These are phyloP conservation scores for Penicillium sp. DNA, from an alignment of 2,329 filamentous ascomycete genomes.

Conservation along the genomic window DNA sequence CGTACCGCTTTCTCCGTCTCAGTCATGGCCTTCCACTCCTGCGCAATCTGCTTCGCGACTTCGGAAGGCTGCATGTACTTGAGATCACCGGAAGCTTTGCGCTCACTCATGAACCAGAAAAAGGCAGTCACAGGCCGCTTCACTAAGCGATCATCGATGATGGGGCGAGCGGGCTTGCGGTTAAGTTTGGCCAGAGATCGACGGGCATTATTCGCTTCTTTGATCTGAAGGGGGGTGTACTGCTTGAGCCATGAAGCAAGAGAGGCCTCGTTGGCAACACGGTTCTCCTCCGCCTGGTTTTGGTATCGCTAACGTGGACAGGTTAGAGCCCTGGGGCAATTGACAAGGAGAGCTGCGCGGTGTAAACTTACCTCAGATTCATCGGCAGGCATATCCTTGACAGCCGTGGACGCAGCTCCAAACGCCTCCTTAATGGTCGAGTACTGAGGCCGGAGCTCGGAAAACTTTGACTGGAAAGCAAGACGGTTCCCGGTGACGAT, in stretches of 20 bases:
- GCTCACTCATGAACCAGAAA: conserved; percentile 47
- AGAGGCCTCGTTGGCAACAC: conserved; percentile 42
- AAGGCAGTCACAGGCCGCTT: conserved; percentile 46
- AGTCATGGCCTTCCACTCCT: conserved; percentile 30
- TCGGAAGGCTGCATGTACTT: conserved; percentile 47
- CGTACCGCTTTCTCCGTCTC: conserved; percentile 40
- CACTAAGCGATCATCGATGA: conserved; percentile 57
- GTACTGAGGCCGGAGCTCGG: conserved; percentile 6
- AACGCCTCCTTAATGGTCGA: conserved; percentile 18
- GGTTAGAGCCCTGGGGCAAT: conserved; percentile 1
- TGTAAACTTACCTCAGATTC: conserved; percentile 25
- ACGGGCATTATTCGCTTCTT: conserved; percentile 60
- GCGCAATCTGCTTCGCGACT: conserved; percentile 7
- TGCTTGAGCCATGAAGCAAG: conserved; percentile 56
- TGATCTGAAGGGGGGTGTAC: conserved; percentile 59
- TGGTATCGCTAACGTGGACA: conserved; percentile 51
- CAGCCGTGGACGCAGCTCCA: conserved; percentile 13
- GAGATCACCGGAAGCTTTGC: conserved; percentile 51
- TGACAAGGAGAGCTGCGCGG: not conserved
- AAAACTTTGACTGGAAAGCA: conserved; percentile 21
- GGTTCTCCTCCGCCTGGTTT: conserved; percentile 50
- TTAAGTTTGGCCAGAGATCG: conserved; percentile 27
- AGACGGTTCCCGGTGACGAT: conserved; percentile 26
- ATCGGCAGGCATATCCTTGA: conserved; percentile 15
- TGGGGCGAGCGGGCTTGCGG: conserved; percentile 21